Evolutionary conservation across 257 asterid species (phyloP).

Genomic region (Solanum bulbocastanum): DNA sequence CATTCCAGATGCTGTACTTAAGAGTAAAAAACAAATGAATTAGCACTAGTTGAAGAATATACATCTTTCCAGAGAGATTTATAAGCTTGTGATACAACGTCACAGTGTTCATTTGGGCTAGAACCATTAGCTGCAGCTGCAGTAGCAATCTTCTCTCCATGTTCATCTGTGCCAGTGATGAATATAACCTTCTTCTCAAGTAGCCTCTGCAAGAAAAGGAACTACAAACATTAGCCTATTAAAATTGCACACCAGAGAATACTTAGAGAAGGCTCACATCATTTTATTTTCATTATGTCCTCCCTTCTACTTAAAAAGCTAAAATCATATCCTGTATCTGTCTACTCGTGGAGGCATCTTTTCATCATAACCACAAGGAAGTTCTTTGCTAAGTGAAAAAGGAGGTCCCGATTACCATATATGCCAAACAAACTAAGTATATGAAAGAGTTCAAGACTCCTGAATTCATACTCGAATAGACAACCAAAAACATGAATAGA

Average conservation of each 20-base stretch:
- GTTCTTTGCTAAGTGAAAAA: not conserved
- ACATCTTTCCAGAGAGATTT: slow-evolving; percentile 80
- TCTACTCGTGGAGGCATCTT: not conserved
- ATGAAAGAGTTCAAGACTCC: not conserved
- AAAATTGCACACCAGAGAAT: not conserved
- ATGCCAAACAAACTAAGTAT: not conserved
- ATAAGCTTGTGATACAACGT: slow-evolving; percentile 66
- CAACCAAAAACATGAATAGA: not conserved
- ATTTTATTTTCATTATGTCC: not conserved
- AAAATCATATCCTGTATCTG: not conserved
- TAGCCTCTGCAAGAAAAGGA: slow-evolving; percentile 57
- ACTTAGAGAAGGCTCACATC: not conserved
- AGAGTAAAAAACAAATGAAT: not conserved
- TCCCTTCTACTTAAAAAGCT: not conserved
- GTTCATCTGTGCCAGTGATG: slow-evolving; percentile 95
- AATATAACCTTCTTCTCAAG: slow-evolving; percentile 69
- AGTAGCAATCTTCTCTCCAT: slow-evolving; percentile 88
- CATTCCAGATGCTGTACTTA: not conserved
- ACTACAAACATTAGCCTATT: not conserved
- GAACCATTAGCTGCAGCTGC: slow-evolving; percentile 77
- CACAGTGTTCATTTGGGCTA: slow-evolving; percentile 72
- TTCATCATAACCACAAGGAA: not conserved
- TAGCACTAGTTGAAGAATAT: not conserved
- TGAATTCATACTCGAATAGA: not conserved
- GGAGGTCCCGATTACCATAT: not conserved